These are phyloP conservation scores for Fusarium algeriense DNA, from an alignment of 2,329 filamentous ascomycete genomes.

Conservation along the genomic window DNA sequence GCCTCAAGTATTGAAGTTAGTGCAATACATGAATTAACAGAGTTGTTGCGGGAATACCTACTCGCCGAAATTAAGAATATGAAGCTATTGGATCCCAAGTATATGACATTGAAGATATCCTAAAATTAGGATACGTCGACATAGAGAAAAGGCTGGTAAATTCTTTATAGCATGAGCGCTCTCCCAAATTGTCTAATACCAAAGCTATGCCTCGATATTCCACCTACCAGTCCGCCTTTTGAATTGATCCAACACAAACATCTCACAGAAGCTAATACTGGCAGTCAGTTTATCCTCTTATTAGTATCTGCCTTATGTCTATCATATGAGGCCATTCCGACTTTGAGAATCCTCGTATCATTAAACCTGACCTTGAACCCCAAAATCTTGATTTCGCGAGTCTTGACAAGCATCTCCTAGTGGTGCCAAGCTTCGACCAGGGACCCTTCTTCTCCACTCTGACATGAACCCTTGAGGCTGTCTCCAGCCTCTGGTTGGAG, in stretches of 20 bases:
- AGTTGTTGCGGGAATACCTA: accelerated
- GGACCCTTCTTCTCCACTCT: constrained; percentile 28
- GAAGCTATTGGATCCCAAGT: too few relatives aligned
- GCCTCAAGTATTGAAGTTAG: neutral
- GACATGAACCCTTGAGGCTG: constrained; percentile 34
- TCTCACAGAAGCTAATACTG: neutral
- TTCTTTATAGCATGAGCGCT: neutral
- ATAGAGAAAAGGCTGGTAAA: too few relatives aligned
- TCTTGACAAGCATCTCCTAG: constrained; percentile 33
- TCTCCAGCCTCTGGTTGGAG: constrained; percentile 30
- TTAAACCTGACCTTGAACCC: neutral
- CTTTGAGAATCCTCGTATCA: neutral
- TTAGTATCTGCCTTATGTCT: neutral
- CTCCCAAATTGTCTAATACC: neutral
- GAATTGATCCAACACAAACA: neutral
- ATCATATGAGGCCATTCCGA: neutral
- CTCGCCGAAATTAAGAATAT: neutral
- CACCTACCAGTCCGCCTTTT: too few relatives aligned
- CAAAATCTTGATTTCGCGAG: constrained; percentile 28
- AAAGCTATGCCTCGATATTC: neutral
- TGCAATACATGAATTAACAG: too few relatives aligned
- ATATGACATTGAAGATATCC: accelerated
- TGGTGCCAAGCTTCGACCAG: constrained; percentile 25
- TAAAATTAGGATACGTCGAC: neutral
- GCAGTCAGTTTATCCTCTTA: neutral